A percentile compares a stretch with the other conserved stretches of the same genome.
These are phyloP conservation scores for Wickerhamomyces xylosicus DNA, from an alignment of 805 yeast genomes.

Conservation along the genomic window DNA sequence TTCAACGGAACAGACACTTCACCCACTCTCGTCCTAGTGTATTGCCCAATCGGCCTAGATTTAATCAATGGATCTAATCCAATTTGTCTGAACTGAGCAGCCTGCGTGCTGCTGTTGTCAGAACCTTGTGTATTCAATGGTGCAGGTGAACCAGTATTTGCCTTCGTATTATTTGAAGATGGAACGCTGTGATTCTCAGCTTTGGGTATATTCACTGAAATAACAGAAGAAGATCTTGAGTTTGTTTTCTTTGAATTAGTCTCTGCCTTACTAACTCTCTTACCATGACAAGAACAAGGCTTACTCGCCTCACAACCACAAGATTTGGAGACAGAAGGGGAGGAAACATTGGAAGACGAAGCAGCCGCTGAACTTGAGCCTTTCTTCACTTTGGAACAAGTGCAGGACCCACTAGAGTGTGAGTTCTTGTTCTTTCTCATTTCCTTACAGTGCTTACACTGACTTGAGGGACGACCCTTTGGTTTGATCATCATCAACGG, in stretches of 20 bases:
- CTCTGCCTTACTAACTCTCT: slow-evolving; percentile 5
- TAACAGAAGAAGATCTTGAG: background rate
- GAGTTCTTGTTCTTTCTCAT: slow-evolving; percentile 56
- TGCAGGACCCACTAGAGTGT: slow-evolving; percentile 51
- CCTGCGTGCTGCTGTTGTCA: background rate
- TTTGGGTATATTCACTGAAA: background rate
- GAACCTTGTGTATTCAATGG: background rate
- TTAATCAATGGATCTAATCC: slow-evolving; percentile 20
- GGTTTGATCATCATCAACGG: slow-evolving; percentile 91
- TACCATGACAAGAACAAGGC: slow-evolving; percentile 18
- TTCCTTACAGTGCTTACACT: slow-evolving; percentile 79
- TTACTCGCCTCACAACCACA: slow-evolving; percentile 21
- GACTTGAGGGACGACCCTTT: slow-evolving; percentile 92
- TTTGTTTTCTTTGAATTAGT: background rate
- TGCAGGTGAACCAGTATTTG: background rate
- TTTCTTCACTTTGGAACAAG: slow-evolving; percentile 43
- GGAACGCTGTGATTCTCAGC: background rate
- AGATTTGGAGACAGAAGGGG: slow-evolving; percentile 11
- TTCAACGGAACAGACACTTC: slow-evolving; percentile 28
- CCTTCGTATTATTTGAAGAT: background rate
- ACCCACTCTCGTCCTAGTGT: slow-evolving; percentile 23
- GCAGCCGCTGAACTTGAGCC: slow-evolving; percentile 19
- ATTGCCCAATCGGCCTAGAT: slow-evolving; percentile 17
- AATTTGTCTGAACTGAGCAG: slow-evolving; percentile 10
- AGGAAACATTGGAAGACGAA: too few relatives aligned